Evolutionary conservation across 495 filamentous ascomycete species (phyloP), one percentile per base, ranked within the genome.

Genomic region (Aspergillus bertholletiae): DNA sequence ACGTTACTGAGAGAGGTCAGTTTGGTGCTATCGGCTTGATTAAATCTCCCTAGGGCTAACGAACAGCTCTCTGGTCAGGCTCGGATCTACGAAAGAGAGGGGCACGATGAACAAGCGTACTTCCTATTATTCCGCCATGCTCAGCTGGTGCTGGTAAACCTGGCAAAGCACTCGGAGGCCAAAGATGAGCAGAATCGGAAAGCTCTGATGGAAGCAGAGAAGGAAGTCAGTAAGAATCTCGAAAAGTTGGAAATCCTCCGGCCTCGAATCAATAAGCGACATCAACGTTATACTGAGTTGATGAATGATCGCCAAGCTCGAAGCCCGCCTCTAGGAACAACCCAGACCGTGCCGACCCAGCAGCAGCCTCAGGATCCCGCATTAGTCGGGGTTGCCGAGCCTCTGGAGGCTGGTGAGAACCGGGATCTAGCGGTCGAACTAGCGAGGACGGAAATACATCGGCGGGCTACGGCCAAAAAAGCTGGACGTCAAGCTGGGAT

Each of bases 21-120:
- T 6, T 9, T 18, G 11, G 6, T 23, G 12, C 9, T n/a, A 7
- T 22, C 7, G 21, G 2, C 7, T 43, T 2, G 11, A 7, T 22
- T 21, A 3, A 43, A 20, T 18, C 39, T 1, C 18, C n/a, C n/a
- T 17, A 8, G 17, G 1, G 17, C 39, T 43, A 43, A 43, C 20
- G 2, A 18, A 17, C 7, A 21, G 18, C 13, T 18, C n/a, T 7
- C 18, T 20, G 20, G 24, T 28, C 43, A 91, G 85, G 87, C 88
- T 1, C 74, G 76, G 11, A 89, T 91, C 57, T 96, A 96, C 68
- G 81, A 92, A 62, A 81, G 75, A 18, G 95, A 98, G 73, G 85
- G 88, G 52, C 88, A 96, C 72, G 79, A 90, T 45, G 82, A 92
- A 54, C 88, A 93, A 64, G 86, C 93, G 2, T 98, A 94, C 71